These are phyloP conservation scores for Hanseniaspora gamundiae DNA, from an alignment of 1,139 yeast species.

Conservation along the genomic window DNA sequence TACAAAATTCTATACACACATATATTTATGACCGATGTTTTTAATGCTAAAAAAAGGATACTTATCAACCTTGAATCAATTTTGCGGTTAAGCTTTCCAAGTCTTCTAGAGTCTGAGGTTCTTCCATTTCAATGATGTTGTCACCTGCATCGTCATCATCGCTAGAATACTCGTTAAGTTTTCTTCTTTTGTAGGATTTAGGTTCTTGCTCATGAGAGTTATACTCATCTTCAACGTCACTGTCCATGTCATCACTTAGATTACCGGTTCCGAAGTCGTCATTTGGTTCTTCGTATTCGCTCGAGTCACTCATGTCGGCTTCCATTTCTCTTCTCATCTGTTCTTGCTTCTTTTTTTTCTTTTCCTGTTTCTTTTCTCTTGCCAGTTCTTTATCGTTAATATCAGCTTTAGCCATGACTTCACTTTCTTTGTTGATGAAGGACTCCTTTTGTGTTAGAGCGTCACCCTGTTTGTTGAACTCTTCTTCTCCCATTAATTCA, in stretches of 20 bases:
- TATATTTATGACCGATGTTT: not conserved
- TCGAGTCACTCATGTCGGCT: constrained; percentile 22
- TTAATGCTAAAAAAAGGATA: not conserved
- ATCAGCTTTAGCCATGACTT: constrained; percentile 61
- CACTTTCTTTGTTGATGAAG: constrained; percentile 55
- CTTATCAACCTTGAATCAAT: constrained; percentile 29
- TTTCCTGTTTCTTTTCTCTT: constrained; percentile 72
- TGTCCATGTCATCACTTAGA: constrained; percentile 30
- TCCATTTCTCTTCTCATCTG: constrained; percentile 48
- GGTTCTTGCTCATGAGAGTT: constrained; percentile 30
- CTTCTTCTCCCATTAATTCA: constrained; percentile 84
- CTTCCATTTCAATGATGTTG: constrained; percentile 59
- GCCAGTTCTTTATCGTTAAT: constrained; percentile 68
- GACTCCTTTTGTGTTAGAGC: constrained; percentile 55
- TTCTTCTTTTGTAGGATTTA: constrained; percentile 25
- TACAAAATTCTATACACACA: not conserved
- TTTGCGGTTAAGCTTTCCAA: constrained; percentile 80
- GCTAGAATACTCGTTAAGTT: constrained; percentile 28
- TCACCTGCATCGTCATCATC: constrained; percentile 22
- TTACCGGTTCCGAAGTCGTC: constrained; percentile 25
- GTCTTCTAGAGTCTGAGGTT: constrained; percentile 85
- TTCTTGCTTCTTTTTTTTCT: constrained; percentile 82
- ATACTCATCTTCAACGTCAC: constrained; percentile 19
- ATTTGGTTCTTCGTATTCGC: constrained; percentile 25
- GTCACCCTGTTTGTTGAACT: constrained; percentile 66